Evolutionary conservation across 208 protist species (phyloP).

Genomic region (Strigomonas galati): DNA sequence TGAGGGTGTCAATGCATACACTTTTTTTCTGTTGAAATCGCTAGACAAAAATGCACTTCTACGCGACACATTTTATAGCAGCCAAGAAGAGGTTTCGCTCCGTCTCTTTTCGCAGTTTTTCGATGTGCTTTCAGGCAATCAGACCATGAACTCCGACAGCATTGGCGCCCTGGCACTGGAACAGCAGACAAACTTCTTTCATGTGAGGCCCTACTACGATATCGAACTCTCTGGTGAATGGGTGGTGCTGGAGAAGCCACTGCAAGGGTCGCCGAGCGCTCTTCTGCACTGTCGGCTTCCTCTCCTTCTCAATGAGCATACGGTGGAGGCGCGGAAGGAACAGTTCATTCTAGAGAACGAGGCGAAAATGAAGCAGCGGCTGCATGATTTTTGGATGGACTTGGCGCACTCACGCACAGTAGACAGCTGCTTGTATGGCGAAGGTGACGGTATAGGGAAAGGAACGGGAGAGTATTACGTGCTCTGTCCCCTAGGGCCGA

Average conservation of each 20-base stretch:
- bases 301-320: constrained; percentile 31
- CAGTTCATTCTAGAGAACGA: constrained; percentile 29
- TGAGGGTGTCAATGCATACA: constrained; percentile 26
- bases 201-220: constrained; percentile 19
- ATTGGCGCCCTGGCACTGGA: no score
- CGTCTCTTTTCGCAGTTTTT: constrained; percentile 23
- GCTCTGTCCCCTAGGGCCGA: constrained; percentile 42
- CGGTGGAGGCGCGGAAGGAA: constrained; percentile 21
- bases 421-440: constrained; percentile 66
- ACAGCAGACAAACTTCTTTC: no score
- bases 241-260: constrained; percentile 58
- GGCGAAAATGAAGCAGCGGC: constrained; percentile 16
- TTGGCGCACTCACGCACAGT: constrained; percentile 1
- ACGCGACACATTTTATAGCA: constrained; percentile 51
- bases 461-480: constrained; percentile 58
- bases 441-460: constrained; percentile 54
- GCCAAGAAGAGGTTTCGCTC: constrained; percentile 25
- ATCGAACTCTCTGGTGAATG: constrained; percentile 66
- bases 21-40: constrained; percentile 31
- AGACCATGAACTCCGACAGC: no score
- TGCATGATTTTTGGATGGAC: constrained; percentile 47
- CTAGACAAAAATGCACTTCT: constrained; percentile 30
- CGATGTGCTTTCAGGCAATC: constrained; percentile 15
- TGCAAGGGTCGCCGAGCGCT: not conserved
- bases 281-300: constrained; percentile 84